Percentiles rank a stretch among this genome's conserved stretches.
Evolutionary conservation across 2,329 filamentous ascomycete genomes (phyloP).

Genomic region (Fusarium staphyleae): DNA sequence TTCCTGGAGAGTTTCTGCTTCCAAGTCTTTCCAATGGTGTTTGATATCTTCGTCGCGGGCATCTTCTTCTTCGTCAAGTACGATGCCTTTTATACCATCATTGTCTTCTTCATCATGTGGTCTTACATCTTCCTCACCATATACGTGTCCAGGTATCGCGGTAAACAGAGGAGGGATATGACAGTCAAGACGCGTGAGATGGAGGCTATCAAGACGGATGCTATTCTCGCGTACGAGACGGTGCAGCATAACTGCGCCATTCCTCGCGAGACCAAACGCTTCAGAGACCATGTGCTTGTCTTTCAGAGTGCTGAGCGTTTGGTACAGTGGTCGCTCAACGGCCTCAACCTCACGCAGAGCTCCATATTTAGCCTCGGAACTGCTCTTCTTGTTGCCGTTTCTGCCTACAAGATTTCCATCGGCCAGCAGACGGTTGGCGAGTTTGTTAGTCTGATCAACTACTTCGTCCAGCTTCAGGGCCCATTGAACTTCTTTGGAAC

Average conservation of each 20-base stretch:
- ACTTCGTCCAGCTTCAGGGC: constrained; percentile 67
- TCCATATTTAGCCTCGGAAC: constrained; percentile 69
- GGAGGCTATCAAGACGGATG: constrained; percentile 58
- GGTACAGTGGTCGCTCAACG: constrained; percentile 42
- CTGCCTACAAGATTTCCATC: constrained; percentile 67
- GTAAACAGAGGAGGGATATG: constrained; percentile 54
- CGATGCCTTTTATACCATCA: constrained; percentile 57
- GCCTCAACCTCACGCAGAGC: constrained; percentile 68
- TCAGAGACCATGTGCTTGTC: constrained; percentile 58
- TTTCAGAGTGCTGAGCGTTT: constrained; percentile 55
- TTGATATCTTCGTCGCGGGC: constrained; percentile 58
- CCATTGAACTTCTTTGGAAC: constrained; percentile 68
- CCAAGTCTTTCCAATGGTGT: constrained; percentile 58
- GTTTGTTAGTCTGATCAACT: constrained; percentile 64
- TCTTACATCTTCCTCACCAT: constrained; percentile 59
- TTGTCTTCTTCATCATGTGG: constrained; percentile 58
- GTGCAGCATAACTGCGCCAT: constrained; percentile 72
- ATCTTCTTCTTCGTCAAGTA: constrained; percentile 54
- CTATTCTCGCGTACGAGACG: constrained; percentile 60
- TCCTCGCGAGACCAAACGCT: constrained; percentile 63
- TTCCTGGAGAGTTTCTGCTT: constrained; percentile 59
- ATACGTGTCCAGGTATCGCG: constrained; percentile 57
- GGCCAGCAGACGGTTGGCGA: constrained; percentile 60
- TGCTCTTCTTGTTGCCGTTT: constrained; percentile 66
- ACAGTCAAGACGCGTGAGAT: constrained; percentile 53